Evolutionary conservation across 345 rosid genomes (phyloP), one percentile per base, ranked within the genome.

Genomic region (Cardamine resedifolia): DNA sequence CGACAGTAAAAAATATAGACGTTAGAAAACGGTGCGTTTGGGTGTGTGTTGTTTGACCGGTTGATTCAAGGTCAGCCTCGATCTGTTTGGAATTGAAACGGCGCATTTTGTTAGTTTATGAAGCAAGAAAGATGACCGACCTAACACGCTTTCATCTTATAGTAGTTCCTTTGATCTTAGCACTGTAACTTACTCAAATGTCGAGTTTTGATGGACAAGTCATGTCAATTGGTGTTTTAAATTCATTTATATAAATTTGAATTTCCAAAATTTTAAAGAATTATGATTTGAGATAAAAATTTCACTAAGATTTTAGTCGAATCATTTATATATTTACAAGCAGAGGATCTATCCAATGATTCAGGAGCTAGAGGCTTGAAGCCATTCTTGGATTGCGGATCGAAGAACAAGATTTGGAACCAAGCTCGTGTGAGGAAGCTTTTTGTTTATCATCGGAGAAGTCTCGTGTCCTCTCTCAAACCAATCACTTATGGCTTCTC

Each of bases 381-480:
- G 70, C 96, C 89, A 83, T 61, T 89, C 97, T 68, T 85, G 83
- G 23, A 83, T 81, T 5, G 83, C 84, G 14, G 79, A 79, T 26
- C 81, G 78, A 16, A 85, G 79, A 51, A 80, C 84, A 33, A 7
- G 82, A 68, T 85, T 87, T 18, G 85, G 84, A 64, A 81, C 82
- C 41, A 83, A 78, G 47, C 68, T 66, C 15, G 52, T 27, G 73
- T 85, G 78, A 9, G 72, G 44, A 63, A 87, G 81, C 4, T 8
- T 58, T 47, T 30, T 50, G 78, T 85, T 85, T 11, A 87, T 88
- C 97, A 88, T 81, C 0, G 97, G 97, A 10, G 97, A 91, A 28
- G 90, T 85, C 28, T 72, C 78, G 0, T 81, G 79, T 39, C 84
- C 76, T 12, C 85, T 80, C 49, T 78, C 86, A 18, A 87, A 78